Conservation (phyloP, 2,329 filamentous ascomycete genomes). For the Beauveria medogensis region DNA sequence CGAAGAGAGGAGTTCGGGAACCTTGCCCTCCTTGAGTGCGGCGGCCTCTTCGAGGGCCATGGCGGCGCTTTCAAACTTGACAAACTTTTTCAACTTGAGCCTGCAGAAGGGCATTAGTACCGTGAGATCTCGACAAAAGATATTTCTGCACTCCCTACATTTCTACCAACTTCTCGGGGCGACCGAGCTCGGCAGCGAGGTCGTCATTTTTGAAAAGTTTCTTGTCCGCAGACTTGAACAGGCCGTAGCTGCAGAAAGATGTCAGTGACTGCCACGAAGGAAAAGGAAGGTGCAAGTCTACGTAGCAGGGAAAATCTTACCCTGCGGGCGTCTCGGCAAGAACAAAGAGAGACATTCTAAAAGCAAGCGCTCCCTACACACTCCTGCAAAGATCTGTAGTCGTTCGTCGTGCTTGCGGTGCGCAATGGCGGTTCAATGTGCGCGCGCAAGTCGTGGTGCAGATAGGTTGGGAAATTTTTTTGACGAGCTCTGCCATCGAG, state of each 20-base stretch:
- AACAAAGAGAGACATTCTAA: constrained; percentile 80
- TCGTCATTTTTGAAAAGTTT: constrained; percentile 89
- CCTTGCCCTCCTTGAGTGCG: constrained; percentile 85
- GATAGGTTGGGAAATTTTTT: constrained; percentile 34
- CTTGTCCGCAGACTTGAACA: constrained; percentile 98
- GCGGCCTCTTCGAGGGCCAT: constrained; percentile 86
- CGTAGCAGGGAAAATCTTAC: constrained; percentile 34
- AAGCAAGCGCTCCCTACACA: constrained; percentile 22
- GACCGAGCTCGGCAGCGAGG: constrained; percentile 63
- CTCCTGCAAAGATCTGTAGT: constrained; percentile 24
- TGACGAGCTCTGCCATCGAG: constrained; percentile 29
- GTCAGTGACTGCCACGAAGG: constrained; percentile 21
- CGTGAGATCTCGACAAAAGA: constrained; percentile 3
- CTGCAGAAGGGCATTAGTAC: constrained; percentile 32
- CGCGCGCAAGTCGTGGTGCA: constrained; percentile 24
- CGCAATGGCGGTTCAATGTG: constrained; percentile 29
- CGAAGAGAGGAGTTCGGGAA: constrained; percentile 74
- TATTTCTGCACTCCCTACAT: constrained; percentile 54
- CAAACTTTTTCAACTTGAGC: constrained; percentile 92
- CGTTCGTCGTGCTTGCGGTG: constrained; percentile 27
- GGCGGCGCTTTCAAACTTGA: constrained; percentile 92
- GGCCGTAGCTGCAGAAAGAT: constrained; percentile 64
- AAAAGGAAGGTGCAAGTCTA: background rate
- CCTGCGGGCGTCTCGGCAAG: constrained; percentile 86
- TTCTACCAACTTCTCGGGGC: constrained; percentile 76